Percentiles rank a stretch among this genome's conserved stretches.
Conservation (phyloP, 768 basidiomycete species). For the Auricularia sp. region DNA sequence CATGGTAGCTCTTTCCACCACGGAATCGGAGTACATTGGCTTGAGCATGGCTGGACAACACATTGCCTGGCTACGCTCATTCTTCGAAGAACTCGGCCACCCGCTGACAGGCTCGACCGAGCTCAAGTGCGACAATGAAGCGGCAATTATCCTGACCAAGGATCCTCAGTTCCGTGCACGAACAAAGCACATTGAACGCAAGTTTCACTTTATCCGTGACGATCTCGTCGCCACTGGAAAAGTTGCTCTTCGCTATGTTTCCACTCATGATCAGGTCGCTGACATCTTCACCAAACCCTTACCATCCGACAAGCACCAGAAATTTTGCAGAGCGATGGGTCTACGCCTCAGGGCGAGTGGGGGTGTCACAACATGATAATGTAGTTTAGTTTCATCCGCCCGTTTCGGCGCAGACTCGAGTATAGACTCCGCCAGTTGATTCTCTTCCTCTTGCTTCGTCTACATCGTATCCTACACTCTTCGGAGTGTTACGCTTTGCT, state of each 20-base stretch:
- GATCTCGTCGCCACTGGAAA: conserved; percentile 10
- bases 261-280: conserved; percentile 16
- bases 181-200: conserved; percentile 22
- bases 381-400: no score
- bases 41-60: conserved; percentile 3
- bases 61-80: conserved; percentile 5
- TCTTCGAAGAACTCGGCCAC: conserved; percentile 4
- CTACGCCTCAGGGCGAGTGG: conserved; percentile 7
- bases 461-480: no score
- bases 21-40: conserved; percentile 14
- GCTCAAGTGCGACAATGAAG: conserved; percentile 15
- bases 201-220: conserved; percentile 19
- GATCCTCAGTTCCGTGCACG: conserved; percentile 14
- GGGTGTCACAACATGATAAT: no score
- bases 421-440: no score
- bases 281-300: conserved; percentile 11
- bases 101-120: neutral
- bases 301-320: conserved; percentile 11
- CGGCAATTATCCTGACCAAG: conserved; percentile 10
- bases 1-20: conserved; percentile 13
- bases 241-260: conserved; percentile 14
- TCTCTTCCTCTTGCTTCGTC: no score
- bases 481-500: no score
- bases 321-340: conserved; percentile 12
- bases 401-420: no score